phyloP scores from a whole-genome alignment of 2,329 filamentous ascomycete genomes.

The Dothideomycetidae sp. region DNA sequence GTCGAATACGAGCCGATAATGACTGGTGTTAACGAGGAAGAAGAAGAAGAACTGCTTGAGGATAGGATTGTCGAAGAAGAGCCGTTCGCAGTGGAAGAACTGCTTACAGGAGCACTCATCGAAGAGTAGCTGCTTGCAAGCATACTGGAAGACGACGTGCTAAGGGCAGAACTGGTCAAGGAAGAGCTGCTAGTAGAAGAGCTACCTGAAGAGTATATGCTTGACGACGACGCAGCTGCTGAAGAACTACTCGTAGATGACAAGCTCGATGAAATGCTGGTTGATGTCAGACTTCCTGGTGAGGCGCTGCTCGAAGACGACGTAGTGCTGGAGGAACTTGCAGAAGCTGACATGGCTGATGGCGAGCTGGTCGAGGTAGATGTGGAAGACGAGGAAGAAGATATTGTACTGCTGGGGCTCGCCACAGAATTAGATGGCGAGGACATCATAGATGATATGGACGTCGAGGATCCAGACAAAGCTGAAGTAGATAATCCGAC shows the following conservation, averaged over 20 bases:
- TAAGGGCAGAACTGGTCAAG: neutral
- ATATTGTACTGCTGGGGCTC: neutral
- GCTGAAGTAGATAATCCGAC: too few relatives aligned
- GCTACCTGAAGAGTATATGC: neutral
- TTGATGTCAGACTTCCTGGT: neutral
- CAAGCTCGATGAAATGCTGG: too few relatives aligned
- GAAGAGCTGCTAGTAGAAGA: neutral
- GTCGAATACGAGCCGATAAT: neutral
- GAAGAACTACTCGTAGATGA: neutral
- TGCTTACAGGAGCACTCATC: neutral
- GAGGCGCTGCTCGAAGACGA: too few relatives aligned
- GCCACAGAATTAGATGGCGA: neutral
- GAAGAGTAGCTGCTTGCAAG: neutral
- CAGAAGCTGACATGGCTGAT: neutral
- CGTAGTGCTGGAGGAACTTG: neutral
- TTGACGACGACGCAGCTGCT: too few relatives aligned
- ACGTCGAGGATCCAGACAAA: too few relatives aligned
- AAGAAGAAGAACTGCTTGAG: neutral
- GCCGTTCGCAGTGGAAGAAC: slow-evolving; percentile 1
- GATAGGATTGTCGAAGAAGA: too few relatives aligned
- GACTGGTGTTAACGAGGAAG: neutral
- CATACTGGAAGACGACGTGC: neutral
- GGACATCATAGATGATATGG: too few relatives aligned
- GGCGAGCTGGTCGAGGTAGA: neutral
- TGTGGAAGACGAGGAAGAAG: neutral